These are phyloP conservation scores for Diplodia sapinea DNA, from an alignment of 2,329 filamentous ascomycete species.

Conservation along the genomic window DNA sequence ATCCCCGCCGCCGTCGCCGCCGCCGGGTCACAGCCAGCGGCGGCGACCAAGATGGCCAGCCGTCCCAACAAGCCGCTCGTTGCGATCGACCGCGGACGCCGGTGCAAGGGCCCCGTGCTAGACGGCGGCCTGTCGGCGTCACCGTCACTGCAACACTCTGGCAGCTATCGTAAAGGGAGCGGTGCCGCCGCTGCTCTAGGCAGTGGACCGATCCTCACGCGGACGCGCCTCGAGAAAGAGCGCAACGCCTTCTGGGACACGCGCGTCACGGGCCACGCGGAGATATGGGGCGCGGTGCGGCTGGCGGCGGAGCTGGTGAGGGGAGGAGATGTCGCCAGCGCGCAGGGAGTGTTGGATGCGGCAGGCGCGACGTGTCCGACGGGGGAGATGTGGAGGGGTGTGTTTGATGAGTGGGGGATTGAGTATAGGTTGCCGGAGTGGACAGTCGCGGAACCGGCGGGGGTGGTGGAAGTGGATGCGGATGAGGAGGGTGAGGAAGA, in stretches of 20 bases:
- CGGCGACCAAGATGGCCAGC: conserved; percentile 3
- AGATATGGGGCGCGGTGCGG: conserved; percentile 80
- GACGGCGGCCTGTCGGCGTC: conserved; percentile 22
- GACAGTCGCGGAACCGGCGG: conserved; percentile 53
- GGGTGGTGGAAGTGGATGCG: conserved; percentile 43
- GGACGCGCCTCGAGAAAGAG: conserved; percentile 70
- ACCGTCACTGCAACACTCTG: conserved; percentile 6
- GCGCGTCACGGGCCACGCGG: conserved; percentile 73
- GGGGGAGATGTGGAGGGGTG: conserved; percentile 49
- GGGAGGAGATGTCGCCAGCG: conserved; percentile 55
- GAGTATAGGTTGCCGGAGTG: conserved; percentile 54
- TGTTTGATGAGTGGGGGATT: conserved; percentile 53
- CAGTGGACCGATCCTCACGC: conserved; percentile 63
- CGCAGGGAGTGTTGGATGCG: conserved; percentile 81
- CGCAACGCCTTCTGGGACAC: conserved; percentile 90
- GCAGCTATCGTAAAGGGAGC: neutral
- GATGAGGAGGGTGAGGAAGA: conserved; percentile 38
- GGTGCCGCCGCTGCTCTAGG: neutral
- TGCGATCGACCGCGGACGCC: conserved; percentile 10
- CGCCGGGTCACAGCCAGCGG: neutral
- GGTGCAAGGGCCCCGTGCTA: conserved; percentile 24
- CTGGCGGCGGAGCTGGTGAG: conserved; percentile 72
- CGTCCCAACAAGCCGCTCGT: conserved; percentile 29
- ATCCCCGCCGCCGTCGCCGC: neutral
- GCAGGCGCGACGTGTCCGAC: conserved; percentile 62